Evolutionary conservation across 805 yeast genomes (phyloP), one percentile per base, ranked within the genome.

Genomic region (Scheffersomyces amazonensis): DNA sequence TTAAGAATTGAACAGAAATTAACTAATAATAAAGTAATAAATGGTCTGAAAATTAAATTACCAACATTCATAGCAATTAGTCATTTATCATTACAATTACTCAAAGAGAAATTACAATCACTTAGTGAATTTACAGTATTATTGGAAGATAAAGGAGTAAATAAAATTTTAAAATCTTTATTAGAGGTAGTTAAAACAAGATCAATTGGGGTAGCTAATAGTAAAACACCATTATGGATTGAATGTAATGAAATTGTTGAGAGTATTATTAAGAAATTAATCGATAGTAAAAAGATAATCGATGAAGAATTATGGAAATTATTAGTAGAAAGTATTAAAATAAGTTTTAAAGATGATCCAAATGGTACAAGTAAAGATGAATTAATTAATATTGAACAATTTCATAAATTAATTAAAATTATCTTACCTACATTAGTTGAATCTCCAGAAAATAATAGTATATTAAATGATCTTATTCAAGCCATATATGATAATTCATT

Each of bases 41-140:
- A 54, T 31, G 65, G 40, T 36, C 62, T 42, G 34, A 67, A 40
- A 44, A 55, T 48, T 48, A 72, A 76, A 35, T 71, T 83, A 21
- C 87, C 90, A 2, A 71, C 84, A 0, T 85, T 84, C 49, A 69
- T 77, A 21, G 80, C 86, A 0, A 61, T 80, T 1, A 75, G 89
- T 47, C 71, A 70, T 36, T 49, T 53, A 13, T 68, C 83, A 0
- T 60, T 77, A 33, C 55, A 58, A 5, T 42, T 73, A 12, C 48
- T 83, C n/a, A 43, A 50, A 2, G 42, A 44, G 1, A 69, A 69
- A 28, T 37, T 83, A n/a, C 37, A 56, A 2, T 25, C 41, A 0
- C 66, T 60, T 1, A 41, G 34, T 0, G 68, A 69, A 32, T 56
- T 69, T 16, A 47, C 50, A 2, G 49, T 59, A 0, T 60, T 75